Percentiles rank a stretch among this genome's conserved stretches.
phyloP scores from a whole-genome alignment of 352 stramenopile genomes.

The Globisporangium barbulae region DNA sequence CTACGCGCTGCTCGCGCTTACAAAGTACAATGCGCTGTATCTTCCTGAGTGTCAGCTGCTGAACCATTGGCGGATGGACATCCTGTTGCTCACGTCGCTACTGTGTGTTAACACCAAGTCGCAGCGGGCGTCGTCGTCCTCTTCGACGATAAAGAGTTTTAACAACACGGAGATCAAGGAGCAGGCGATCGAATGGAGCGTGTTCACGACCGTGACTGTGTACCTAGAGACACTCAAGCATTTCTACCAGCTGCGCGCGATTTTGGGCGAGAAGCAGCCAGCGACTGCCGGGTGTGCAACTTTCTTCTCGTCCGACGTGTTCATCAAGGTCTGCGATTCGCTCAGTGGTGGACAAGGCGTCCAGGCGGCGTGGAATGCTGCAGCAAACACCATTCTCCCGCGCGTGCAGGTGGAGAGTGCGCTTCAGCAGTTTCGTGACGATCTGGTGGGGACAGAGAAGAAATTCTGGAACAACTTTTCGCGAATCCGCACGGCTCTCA shows the following conservation, averaged over 20 bases:
- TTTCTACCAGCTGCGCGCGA: constrained; percentile 44
- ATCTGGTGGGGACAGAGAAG: background rate
- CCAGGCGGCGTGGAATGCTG: constrained; percentile 16
- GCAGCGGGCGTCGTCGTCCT: background rate
- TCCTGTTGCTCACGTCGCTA: constrained; percentile 56
- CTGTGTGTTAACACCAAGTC: constrained; percentile 28
- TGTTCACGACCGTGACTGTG: constrained; percentile 36
- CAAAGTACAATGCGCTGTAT: constrained; percentile 42
- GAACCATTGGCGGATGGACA: constrained; percentile 37
- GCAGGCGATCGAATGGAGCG: constrained; percentile 44
- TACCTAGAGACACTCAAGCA: constrained; percentile 60
- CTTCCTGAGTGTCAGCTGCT: constrained; percentile 28
- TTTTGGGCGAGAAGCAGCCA: constrained; percentile 45
- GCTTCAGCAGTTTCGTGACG: constrained; percentile 3
- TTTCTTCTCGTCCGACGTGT: constrained; percentile 66
- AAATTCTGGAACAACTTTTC: constrained; percentile 4
- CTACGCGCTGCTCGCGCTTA: constrained; percentile 50
- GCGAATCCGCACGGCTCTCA: background rate
- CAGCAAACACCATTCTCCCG: constrained; percentile 13
- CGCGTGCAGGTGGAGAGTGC: constrained; percentile 23
- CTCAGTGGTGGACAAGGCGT: constrained; percentile 6
- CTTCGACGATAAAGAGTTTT: background rate
- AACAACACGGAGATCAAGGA: constrained; percentile 23
- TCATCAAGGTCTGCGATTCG: constrained; percentile 41
- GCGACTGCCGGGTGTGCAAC: constrained; percentile 36